Evolutionary conservation across 768 basidiomycete species (phyloP).

Genomic region (Panaeolus papilionaceus): DNA sequence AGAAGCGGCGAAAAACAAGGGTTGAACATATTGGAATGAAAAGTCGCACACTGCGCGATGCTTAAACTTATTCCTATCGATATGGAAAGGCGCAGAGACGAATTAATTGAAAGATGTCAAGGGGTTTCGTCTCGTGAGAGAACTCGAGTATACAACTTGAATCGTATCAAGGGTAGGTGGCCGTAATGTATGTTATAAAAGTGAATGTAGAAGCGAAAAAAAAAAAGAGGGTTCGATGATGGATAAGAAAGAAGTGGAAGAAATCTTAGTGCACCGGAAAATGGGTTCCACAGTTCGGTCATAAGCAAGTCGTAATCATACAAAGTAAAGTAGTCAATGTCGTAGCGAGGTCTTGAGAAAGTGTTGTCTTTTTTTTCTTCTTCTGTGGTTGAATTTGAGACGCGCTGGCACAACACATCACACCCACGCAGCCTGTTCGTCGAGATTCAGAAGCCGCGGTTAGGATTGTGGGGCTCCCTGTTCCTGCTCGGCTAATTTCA

Average conservation of each 20-base stretch:
- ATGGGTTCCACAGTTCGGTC: background rate
- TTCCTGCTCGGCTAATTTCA: constrained; percentile 68
- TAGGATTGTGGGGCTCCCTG: constrained; percentile 31
- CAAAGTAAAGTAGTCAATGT: constrained; percentile 16
- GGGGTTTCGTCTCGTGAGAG: constrained; percentile 8
- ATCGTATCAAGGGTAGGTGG: background rate
- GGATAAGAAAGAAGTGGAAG: constrained; percentile 8
- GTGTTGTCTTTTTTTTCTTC: constrained; percentile 4
- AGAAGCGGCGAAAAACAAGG: background rate
- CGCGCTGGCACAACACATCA: background rate
- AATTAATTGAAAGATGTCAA: constrained; percentile 9
- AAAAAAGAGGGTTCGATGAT: background rate
- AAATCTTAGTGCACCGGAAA: background rate
- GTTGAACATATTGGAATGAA: background rate
- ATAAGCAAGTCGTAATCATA: constrained; percentile 22
- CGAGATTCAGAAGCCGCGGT: constrained; percentile 10
- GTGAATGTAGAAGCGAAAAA: background rate
- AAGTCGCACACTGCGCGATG: background rate
- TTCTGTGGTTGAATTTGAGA: background rate
- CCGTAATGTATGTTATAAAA: constrained; percentile 3
- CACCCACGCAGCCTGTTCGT: background rate
- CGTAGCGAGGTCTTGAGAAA: constrained; percentile 18
- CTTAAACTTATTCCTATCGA: background rate
- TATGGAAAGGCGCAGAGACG: background rate
- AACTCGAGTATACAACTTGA: constrained; percentile 2